A percentile compares a stretch with the other conserved stretches of the same genome.
Evolutionary conservation across 192 early-diverging fungal species (phyloP).

Genomic region (Radiomyces spectabilis): DNA sequence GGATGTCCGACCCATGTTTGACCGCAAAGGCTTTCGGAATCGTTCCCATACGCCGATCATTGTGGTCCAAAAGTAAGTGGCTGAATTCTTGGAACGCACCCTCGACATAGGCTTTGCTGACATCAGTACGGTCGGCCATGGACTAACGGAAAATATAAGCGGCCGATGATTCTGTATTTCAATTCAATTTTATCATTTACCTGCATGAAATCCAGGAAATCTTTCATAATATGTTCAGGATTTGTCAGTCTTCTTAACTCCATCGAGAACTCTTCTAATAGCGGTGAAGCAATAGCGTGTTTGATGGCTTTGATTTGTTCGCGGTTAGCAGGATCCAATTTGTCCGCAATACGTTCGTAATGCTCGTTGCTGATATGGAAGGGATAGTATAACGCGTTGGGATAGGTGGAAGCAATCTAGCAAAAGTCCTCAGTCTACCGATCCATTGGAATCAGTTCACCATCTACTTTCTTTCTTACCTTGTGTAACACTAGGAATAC

Average conservation of each 20-base stretch:
- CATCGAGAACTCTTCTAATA: slow-evolving; percentile 48
- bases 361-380: slow-evolving; percentile 65
- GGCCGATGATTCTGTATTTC: background rate
- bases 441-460: too few species aligned
- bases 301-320: slow-evolving; percentile 27
- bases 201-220: slow-evolving; percentile 49
- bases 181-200: slow-evolving; percentile 18
- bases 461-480: slow-evolving; percentile 27
- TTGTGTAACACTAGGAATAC: slow-evolving; percentile 41
- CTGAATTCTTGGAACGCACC: slow-evolving; percentile 45
- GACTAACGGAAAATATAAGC: background rate
- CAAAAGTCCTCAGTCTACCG: background rate
- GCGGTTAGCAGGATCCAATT: slow-evolving; percentile 24
- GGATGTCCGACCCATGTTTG: slow-evolving; percentile 34
- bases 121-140: slow-evolving; percentile 5
- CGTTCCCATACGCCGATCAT: slow-evolving; percentile 24
- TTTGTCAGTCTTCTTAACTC: slow-evolving; percentile 63
- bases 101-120: slow-evolving; percentile 25
- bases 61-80: slow-evolving; percentile 36
- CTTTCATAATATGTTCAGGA: slow-evolving; percentile 60
- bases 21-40: slow-evolving; percentile 34
- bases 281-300: slow-evolving; percentile 29
- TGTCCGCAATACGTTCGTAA: slow-evolving; percentile 34
- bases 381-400: slow-evolving; percentile 61
- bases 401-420: slow-evolving; percentile 54